phyloP scores from a whole-genome alignment of 257 asterid species.

The Ilex aquifolium region DNA sequence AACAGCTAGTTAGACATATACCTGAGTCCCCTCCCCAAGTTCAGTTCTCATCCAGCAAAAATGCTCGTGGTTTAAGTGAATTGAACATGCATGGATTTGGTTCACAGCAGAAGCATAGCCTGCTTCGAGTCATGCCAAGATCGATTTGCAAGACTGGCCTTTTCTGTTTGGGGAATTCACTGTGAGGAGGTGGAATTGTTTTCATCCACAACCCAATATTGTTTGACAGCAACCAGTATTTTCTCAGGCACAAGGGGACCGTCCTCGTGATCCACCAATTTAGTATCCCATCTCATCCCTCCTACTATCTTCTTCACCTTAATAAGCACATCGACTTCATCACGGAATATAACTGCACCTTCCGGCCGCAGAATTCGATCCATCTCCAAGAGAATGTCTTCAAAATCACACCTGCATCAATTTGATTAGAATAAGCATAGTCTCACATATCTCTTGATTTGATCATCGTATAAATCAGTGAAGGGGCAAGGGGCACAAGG shows the following conservation, averaged over 20 bases:
- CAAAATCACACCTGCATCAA: conserved; percentile 61
- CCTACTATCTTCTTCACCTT: conserved; percentile 73
- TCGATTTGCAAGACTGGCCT: conserved; percentile 5
- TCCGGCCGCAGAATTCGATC: conserved; percentile 91
- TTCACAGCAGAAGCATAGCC: conserved; percentile 9
- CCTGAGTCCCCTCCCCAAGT: conserved; percentile 2
- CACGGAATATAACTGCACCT: conserved; percentile 88
- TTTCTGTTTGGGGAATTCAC: conserved; percentile 22
- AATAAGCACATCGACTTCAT: conserved; percentile 77
- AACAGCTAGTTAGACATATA: conserved; percentile 8
- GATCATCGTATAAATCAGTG: neutral
- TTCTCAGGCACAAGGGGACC: conserved; percentile 91
- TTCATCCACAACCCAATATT: conserved; percentile 66
- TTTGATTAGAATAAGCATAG: neutral
- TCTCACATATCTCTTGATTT: neutral
- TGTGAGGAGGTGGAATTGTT: conserved; percentile 63
- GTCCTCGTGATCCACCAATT: conserved; percentile 87
- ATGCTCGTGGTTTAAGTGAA: conserved; percentile 16
- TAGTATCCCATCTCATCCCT: conserved; percentile 75
- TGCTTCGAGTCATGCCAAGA: conserved; percentile 12
- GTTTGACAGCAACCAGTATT: conserved; percentile 75
- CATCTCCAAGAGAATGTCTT: conserved; percentile 89
- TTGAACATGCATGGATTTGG: conserved; percentile 9
- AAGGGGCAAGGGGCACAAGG: too few relatives aligned
- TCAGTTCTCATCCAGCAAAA: conserved; percentile 12